phyloP scores from a whole-genome alignment of 352 stramenopile genomes.

The Globisporangium camurandrum region DNA sequence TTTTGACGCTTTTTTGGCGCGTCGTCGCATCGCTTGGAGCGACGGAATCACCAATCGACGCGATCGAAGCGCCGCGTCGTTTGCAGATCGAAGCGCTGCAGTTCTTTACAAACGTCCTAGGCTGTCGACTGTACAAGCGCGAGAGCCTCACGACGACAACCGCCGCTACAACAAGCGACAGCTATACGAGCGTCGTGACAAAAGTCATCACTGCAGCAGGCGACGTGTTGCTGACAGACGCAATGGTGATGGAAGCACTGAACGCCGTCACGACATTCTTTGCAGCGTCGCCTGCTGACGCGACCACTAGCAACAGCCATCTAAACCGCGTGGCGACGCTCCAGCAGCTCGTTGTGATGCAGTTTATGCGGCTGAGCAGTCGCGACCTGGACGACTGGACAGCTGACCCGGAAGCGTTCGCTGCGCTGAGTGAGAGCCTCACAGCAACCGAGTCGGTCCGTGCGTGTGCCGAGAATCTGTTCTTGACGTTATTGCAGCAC shows the following conservation, averaged over 20 bases:
- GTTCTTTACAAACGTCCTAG: slow-evolving; percentile 80
- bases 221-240: slow-evolving; percentile 64
- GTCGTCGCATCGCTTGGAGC: slow-evolving; percentile 25
- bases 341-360: slow-evolving; percentile 64
- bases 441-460: slow-evolving; percentile 77
- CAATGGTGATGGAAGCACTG: slow-evolving; percentile 73
- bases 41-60: slow-evolving; percentile 1
- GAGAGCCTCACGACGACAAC: slow-evolving; percentile 41
- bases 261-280: slow-evolving; percentile 53
- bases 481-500: slow-evolving; percentile 74
- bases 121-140: slow-evolving; percentile 74
- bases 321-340: slow-evolving; percentile 43
- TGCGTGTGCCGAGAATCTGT: slow-evolving; percentile 73
- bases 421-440: slow-evolving; percentile 58
- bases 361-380: slow-evolving; percentile 55
- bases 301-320: too few relatives aligned
- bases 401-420: slow-evolving; percentile 58
- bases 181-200: slow-evolving; percentile 20
- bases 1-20: slow-evolving; percentile 62
- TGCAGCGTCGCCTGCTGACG: too few relatives aligned
- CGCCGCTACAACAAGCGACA: slow-evolving; percentile 26
- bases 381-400: slow-evolving; percentile 69
- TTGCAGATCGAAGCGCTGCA: slow-evolving; percentile 71
- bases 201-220: slow-evolving; percentile 80
- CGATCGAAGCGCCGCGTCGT: slow-evolving; percentile 13